Conservation (phyloP, 805 yeast genomes). For the Saturnispora quitensis region DNA sequence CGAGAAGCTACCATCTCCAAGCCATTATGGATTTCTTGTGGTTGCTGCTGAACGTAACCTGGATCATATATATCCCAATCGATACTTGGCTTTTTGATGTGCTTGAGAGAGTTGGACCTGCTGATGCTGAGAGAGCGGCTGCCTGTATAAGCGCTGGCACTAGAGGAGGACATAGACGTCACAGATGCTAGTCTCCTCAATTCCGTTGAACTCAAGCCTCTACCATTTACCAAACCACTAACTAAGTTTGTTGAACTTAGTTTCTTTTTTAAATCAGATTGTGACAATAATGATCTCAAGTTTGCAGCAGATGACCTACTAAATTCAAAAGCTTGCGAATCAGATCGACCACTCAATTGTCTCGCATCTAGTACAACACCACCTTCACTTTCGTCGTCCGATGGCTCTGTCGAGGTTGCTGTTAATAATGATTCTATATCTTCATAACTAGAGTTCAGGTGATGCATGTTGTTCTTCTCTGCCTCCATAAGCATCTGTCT, state of each 20-base stretch:
- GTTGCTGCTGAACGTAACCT: neutral
- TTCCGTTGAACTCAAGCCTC: slow-evolving; percentile 7
- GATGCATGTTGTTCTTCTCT: slow-evolving; percentile 4
- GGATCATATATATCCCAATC: slow-evolving; percentile 15
- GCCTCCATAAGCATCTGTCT: slow-evolving; percentile 8
- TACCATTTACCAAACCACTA: neutral
- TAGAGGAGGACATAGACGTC: neutral
- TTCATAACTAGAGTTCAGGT: slow-evolving; percentile 12
- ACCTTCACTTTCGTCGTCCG: slow-evolving; percentile 7
- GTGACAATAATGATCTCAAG: slow-evolving; percentile 2
- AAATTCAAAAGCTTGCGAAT: slow-evolving; percentile 27
- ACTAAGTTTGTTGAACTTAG: slow-evolving; percentile 2
- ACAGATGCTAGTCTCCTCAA: slow-evolving; percentile 6
- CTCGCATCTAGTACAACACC: slow-evolving; percentile 6
- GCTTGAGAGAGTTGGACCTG: slow-evolving; percentile 8
- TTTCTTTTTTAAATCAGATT: slow-evolving; percentile 1
- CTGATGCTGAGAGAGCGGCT: neutral
- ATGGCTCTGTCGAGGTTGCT: slow-evolving; percentile 10
- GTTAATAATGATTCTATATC: slow-evolving; percentile 3
- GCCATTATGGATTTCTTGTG: slow-evolving; percentile 1
- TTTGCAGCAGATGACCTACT: slow-evolving; percentile 1
- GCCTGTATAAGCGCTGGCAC: neutral
- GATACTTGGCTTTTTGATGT: slow-evolving; percentile 13
- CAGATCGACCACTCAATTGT: slow-evolving; percentile 19
- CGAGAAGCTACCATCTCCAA: neutral